phyloP scores from a whole-genome alignment of 305 asterid species.

The Solanum hybrid region DNA sequence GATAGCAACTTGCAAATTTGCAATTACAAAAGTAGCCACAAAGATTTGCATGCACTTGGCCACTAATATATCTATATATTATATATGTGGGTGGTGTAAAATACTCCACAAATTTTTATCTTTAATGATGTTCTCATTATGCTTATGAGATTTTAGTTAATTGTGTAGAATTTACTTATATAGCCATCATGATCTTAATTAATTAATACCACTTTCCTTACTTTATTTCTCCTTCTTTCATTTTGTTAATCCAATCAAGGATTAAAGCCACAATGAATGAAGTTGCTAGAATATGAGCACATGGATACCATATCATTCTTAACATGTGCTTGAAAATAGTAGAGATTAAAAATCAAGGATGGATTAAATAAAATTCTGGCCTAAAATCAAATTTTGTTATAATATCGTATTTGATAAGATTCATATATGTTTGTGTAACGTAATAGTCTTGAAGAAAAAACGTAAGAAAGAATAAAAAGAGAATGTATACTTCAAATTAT shows the following conservation, averaged over 20 bases:
- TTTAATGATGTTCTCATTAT: conserved; percentile 1
- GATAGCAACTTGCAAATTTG: not conserved
- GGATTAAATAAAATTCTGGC: not conserved
- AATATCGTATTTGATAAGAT: not conserved
- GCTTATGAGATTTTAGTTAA: not conserved
- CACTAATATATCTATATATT: not conserved
- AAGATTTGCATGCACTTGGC: conserved; percentile 3
- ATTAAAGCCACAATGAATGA: not conserved
- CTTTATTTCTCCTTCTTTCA: not conserved
- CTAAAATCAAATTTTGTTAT: not conserved
- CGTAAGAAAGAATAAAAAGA: not conserved
- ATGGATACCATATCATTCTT: not conserved
- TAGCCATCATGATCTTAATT: not conserved
- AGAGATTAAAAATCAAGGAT: not conserved
- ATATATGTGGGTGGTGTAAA: not conserved
- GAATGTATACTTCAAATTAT: not conserved
- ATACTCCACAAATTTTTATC: not conserved
- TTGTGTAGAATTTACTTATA: not conserved
- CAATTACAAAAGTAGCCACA: not conserved
- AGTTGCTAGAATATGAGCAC: not conserved
- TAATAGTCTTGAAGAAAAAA: not conserved
- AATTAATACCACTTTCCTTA: not conserved
- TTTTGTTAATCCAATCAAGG: not conserved
- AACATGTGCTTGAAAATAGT: not conserved
- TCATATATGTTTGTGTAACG: not conserved